Evolutionary conservation across 257 asterid species (phyloP), one percentile per base, ranked within the genome.

Genomic region (Solanum ahanhuiri): DNA sequence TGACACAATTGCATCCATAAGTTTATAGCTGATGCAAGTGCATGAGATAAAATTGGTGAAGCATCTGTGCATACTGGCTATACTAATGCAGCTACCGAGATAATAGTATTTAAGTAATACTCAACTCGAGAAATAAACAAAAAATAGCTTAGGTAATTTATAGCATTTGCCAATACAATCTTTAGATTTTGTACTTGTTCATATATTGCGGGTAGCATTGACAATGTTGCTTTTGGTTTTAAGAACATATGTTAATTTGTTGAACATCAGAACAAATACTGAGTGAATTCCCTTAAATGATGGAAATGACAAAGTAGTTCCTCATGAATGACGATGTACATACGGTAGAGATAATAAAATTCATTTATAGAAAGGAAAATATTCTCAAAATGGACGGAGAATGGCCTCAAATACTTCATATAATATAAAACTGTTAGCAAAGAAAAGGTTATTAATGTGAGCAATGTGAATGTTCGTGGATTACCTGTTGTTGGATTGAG

Each of bases 1-100:
- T 77, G 70, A 37, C 9, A 88, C 3, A 83, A 84, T 85, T 92
- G 96, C 87, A 33, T 86, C 37, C 84, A 60, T 23, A 89, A 89
- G 33, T 73, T 72, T 43, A 76, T 63, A 71, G 25, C 69, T 5
- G 75, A 83, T 64, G 34, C 64, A 83, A 63, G 48, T 23, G 25
- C 37, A 83, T 15, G 86, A 83, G 51, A n/a, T 6, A 18, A n/a
- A 8, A 31, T 22, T 34, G n/a, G 73, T 28, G 3, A 35, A 9
- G 76, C 3, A 2, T 63, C 0, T 63, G 15, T 6, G 37, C 37
- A 18, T 12, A 2, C 1, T 0, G 48, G 12, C 12, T 69, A 4
- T 34, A 4, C 45, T 10, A 23, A 63, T 23, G 7, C 71, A n/a
- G 33, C 71, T 64, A 66, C 18, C 6, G 9, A 25, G 72, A 9